phyloP scores from a whole-genome alignment of 1,139 yeast genomes.

The Saccharomyces hybrid region DNA sequence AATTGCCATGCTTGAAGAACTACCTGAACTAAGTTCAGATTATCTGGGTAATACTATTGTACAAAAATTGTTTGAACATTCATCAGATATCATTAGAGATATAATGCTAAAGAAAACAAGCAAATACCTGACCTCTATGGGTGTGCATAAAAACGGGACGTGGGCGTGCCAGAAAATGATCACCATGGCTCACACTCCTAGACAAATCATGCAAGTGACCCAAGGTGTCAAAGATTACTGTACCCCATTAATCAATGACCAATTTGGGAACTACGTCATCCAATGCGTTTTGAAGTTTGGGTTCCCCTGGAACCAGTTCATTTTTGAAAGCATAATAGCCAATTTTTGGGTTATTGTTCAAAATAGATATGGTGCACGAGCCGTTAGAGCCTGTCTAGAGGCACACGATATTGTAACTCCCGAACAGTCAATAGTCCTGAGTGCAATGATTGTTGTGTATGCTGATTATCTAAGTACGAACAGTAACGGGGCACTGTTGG shows the following conservation, averaged over 20 bases:
- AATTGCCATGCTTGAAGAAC: constrained; percentile 75
- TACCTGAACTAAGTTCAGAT: constrained; percentile 87
- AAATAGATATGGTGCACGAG: constrained; percentile 92
- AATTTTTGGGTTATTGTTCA: constrained; percentile 77
- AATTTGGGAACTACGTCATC: constrained; percentile 91
- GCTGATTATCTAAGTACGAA: constrained; percentile 77
- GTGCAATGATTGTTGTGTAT: constrained; percentile 71
- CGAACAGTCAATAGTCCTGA: constrained; percentile 69
- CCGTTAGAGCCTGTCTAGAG: constrained; percentile 88
- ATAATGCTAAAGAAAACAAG: constrained; percentile 74
- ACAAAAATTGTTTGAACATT: constrained; percentile 74
- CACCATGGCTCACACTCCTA: constrained; percentile 57
- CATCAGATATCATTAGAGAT: constrained; percentile 66
- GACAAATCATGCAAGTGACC: constrained; percentile 66
- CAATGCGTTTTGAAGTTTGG: constrained; percentile 92
- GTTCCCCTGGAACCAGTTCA: constrained; percentile 79
- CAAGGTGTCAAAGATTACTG: constrained; percentile 73
- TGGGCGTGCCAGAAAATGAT: constrained; percentile 99
- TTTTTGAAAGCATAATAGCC: constrained; percentile 74
- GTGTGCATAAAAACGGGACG: constrained; percentile 95
- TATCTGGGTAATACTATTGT: constrained; percentile 94
- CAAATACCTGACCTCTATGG: constrained; percentile 81
- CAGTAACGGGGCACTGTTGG: constrained; percentile 78
- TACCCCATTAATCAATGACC: constrained; percentile 83
- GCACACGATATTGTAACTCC: constrained; percentile 49